Evolutionary conservation across 352 stramenopile genomes (phyloP).

Genomic region (Pythium vanterpoolii): DNA sequence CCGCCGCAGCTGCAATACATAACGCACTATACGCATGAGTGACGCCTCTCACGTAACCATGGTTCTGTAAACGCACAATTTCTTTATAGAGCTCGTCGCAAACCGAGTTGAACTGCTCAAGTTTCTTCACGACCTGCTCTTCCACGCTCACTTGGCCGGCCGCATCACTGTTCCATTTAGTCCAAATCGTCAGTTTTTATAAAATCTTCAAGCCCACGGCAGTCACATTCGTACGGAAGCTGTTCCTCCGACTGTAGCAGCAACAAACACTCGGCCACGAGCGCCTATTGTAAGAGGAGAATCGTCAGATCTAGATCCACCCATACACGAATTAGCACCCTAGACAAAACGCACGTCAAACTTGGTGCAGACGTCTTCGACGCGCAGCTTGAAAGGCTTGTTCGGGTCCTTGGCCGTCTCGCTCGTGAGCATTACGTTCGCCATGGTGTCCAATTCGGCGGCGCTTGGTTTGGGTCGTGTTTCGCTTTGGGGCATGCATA

Average conservation of each 20-base stretch:
- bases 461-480: not conserved
- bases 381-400: conserved; percentile 82
- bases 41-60: too few species aligned
- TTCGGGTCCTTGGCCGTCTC: conserved; percentile 88
- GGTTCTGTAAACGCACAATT: conserved; percentile 48
- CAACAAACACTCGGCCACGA: conserved; percentile 71
- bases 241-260: conserved; percentile 80
- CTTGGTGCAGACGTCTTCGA: conserved; percentile 82
- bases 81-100: conserved; percentile 88
- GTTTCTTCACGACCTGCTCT: conserved; percentile 82
- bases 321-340: not conserved
- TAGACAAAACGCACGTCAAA: conserved; percentile 53
- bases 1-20: conserved; percentile 54
- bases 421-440: conserved; percentile 87
- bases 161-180: conserved; percentile 24
- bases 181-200: not conserved
- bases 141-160: conserved; percentile 40
- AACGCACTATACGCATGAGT: not conserved
- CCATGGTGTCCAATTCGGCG: conserved; percentile 42
- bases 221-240: conserved; percentile 37
- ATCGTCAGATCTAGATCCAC: not conserved
- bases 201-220: not conserved
- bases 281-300: conserved; percentile 31
- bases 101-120: conserved; percentile 87
- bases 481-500: not conserved